A percentile compares a stretch with the other conserved stretches of the same genome.
phyloP scores from a whole-genome alignment of 2,329 filamentous ascomycete genomes.

The Alternaria sp. region DNA sequence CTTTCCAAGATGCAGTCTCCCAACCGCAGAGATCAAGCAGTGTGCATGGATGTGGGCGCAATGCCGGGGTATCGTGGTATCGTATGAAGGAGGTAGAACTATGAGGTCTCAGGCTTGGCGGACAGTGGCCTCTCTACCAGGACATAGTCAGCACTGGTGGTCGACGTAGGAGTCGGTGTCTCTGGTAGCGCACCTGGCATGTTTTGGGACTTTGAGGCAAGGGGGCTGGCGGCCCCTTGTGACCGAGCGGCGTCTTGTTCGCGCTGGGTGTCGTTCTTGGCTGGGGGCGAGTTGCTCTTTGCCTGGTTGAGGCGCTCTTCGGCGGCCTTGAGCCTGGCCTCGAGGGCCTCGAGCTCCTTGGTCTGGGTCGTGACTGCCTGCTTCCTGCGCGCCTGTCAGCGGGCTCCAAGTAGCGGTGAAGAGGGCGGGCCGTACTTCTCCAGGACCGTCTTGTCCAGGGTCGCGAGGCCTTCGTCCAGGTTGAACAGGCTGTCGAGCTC shows the following conservation, averaged over 20 bases:
- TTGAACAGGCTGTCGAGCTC: conserved; percentile 90
- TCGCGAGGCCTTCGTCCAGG: conserved; percentile 77
- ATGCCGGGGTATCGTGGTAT: conserved; percentile 18
- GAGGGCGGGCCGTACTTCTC: conserved; percentile 72
- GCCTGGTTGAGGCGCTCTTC: conserved; percentile 71
- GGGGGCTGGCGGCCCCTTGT: conserved; percentile 41
- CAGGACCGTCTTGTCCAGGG: conserved; percentile 76
- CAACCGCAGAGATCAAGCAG: conserved; percentile 1
- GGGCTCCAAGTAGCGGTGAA: not conserved
- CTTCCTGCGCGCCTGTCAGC: conserved; percentile 64
- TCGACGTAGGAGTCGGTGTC: conserved; percentile 38
- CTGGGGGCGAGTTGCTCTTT: conserved; percentile 39
- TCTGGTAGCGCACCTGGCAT: conserved; percentile 43
- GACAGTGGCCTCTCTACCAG: conserved; percentile 43
- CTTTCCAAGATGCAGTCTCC: conserved; percentile 8
- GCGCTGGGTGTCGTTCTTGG: conserved; percentile 39
- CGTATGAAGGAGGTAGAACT: conserved; percentile 7
- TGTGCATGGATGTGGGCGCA: conserved; percentile 8
- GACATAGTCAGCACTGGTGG: conserved; percentile 45
- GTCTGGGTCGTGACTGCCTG: conserved; percentile 75
- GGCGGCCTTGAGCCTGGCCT: conserved; percentile 82
- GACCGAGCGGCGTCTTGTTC: conserved; percentile 28
- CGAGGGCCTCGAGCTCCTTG: conserved; percentile 83
- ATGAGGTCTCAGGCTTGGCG: conserved; percentile 24
- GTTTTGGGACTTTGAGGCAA: conserved; percentile 21